phyloP scores from a whole-genome alignment of 257 asterid genomes.

The Plantago elongata region DNA sequence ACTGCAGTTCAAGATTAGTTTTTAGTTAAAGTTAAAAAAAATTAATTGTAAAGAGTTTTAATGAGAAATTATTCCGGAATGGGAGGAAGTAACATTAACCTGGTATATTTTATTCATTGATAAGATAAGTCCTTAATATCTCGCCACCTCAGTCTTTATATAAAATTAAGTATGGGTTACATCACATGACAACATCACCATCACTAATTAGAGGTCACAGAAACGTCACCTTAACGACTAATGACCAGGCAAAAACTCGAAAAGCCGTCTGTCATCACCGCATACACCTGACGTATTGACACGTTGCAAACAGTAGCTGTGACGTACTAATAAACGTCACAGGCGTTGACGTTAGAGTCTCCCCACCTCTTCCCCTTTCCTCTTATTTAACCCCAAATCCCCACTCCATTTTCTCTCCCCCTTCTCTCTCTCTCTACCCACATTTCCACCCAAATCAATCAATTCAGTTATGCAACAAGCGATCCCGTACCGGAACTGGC shows the following conservation, averaged over 20 bases:
- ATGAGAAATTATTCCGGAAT: too few species aligned
- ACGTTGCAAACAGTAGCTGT: constrained; percentile 25
- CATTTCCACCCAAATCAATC: not conserved
- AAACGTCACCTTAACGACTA: constrained; percentile 5
- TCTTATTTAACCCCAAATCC: not conserved
- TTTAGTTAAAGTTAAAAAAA: too few species aligned
- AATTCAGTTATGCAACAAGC: constrained; percentile 47
- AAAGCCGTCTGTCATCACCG: constrained; percentile 1
- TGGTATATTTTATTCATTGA: too few species aligned
- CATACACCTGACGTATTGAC: not conserved
- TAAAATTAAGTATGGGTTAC: too few species aligned
- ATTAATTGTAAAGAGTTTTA: too few species aligned
- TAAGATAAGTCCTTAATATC: not conserved
- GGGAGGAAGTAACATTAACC: too few species aligned
- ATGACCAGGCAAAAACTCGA: not conserved
- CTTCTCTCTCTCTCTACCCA: constrained; percentile 3
- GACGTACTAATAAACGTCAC: constrained; percentile 36
- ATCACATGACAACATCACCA: constrained; percentile 10
- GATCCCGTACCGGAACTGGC: constrained; percentile 29
- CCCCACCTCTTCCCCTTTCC: not conserved
- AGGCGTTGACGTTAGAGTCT: constrained; percentile 30
- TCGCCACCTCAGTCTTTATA: not conserved
- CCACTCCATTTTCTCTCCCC: not conserved
- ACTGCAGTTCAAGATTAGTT: too few species aligned
- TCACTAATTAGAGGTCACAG: too few species aligned